Conservation (phyloP, 352 stramenopile species). For the Phytophthora melonis region DNA sequence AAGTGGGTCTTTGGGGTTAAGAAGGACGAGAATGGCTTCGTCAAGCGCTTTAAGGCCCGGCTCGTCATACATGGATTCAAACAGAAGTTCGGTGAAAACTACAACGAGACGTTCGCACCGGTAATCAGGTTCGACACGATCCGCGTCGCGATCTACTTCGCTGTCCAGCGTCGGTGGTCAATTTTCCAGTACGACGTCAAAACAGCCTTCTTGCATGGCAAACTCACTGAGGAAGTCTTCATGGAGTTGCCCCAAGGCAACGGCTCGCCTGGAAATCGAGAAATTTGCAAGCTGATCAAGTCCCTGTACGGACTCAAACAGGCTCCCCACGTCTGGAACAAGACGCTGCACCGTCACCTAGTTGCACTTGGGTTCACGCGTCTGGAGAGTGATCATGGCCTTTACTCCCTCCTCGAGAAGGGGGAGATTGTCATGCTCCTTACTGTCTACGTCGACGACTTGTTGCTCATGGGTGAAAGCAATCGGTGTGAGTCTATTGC, state of each 20-base stretch:
- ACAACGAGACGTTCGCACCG: slow-evolving; percentile 9
- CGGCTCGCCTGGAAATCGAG: no score
- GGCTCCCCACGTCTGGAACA: slow-evolving; percentile 15
- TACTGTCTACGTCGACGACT: slow-evolving; percentile 4
- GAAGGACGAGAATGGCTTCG: slow-evolving; percentile 5
- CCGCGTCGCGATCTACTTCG: not conserved
- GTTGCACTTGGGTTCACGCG: slow-evolving; percentile 1
- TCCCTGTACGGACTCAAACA: no score
- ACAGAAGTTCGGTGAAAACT: slow-evolving; percentile 16
- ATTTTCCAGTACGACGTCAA: no score
- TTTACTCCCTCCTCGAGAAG: slow-evolving; percentile 9
- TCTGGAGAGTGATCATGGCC: slow-evolving; percentile 8
- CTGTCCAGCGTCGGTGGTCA: no score
- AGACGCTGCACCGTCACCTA: slow-evolving; percentile 9
- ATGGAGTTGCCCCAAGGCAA: no score
- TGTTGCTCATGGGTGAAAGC: not conserved
- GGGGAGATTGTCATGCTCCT: slow-evolving; percentile 10
- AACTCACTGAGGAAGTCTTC: no score
- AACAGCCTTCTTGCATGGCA: no score
- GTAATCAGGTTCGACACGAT: slow-evolving; percentile 17
- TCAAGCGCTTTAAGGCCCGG: slow-evolving; percentile 10
- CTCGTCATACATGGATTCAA: slow-evolving; percentile 9
- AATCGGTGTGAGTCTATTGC: no score
- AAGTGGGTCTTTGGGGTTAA: slow-evolving; percentile 11
- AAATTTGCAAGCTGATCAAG: no score